Evolutionary conservation across 345 rosid species (phyloP).

Genomic region (Excoecaria agallocha): DNA sequence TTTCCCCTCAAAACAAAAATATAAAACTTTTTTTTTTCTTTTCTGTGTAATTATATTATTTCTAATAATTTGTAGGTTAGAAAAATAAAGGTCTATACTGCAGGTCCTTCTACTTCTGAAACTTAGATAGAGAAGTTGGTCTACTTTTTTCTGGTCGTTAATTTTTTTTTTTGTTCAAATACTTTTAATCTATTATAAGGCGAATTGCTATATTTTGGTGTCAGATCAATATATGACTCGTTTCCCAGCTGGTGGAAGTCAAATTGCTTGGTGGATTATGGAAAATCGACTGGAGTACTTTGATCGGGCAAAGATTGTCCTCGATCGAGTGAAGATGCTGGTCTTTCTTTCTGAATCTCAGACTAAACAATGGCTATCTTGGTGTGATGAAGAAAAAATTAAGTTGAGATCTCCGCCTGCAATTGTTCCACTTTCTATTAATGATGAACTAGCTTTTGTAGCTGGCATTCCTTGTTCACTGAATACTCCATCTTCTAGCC

Average conservation of each 20-base stretch:
- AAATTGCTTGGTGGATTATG: conserved; percentile 98
- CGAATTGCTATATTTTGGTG: conserved; percentile 22
- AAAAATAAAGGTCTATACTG: background rate
- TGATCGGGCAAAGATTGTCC: conserved; percentile 72
- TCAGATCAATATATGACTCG: conserved; percentile 82
- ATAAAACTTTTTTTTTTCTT: too few relatives aligned
- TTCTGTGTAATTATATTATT: too few relatives aligned
- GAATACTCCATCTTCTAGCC: conserved; percentile 57
- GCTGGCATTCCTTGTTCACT: conserved; percentile 79
- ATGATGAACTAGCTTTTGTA: conserved; percentile 89
- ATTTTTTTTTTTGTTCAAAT: background rate
- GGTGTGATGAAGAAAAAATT: conserved; percentile 82
- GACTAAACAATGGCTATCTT: conserved; percentile 80
- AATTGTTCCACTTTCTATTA: conserved; percentile 79
- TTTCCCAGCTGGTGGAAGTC: conserved; percentile 93
- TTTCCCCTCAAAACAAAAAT: background rate
- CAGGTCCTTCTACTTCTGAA: background rate
- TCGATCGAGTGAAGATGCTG: conserved; percentile 76
- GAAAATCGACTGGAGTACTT: conserved; percentile 93
- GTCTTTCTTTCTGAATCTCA: conserved; percentile 81
- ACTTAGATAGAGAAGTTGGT: background rate
- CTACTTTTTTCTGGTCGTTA: background rate
- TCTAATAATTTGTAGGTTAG: background rate
- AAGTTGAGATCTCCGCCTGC: conserved; percentile 82
- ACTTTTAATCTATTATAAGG: background rate